phyloP scores from a whole-genome alignment of 306 rosid genomes.

The Begonia loranthoides region DNA sequence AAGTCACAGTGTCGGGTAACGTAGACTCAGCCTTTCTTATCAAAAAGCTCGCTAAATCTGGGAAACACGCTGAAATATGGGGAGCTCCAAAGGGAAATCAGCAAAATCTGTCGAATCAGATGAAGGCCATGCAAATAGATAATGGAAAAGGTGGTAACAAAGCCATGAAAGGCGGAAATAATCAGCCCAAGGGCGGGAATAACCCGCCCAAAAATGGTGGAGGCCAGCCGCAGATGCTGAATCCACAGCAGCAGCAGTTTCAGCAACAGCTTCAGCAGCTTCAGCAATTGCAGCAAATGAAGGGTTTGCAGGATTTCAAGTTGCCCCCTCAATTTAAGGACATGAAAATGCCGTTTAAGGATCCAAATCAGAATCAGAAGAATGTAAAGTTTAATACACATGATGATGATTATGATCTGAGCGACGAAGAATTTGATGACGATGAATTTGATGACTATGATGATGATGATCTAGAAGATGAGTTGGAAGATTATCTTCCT shows the following conservation, averaged over 20 bases:
- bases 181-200: constrained; percentile 31
- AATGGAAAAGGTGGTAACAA: constrained; percentile 39
- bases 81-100: constrained; percentile 41
- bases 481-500: constrained; percentile 31
- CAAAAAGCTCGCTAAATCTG: constrained; percentile 79
- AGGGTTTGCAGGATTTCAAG: constrained; percentile 61
- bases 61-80: constrained; percentile 87
- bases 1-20: constrained; percentile 75
- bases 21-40: constrained; percentile 74
- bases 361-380: constrained; percentile 33
- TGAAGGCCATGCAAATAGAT: constrained; percentile 55
- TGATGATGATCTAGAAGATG: constrained; percentile 35
- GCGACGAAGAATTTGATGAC: constrained; percentile 35
- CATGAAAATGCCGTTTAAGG: constrained; percentile 26
- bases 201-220: constrained; percentile 19
- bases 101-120: constrained; percentile 37
- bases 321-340: constrained; percentile 53
- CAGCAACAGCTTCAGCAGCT: constrained; percentile 25
- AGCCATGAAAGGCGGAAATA: constrained; percentile 34
- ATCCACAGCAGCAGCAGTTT: constrained; percentile 14
- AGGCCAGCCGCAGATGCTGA: constrained; percentile 8
- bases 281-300: constrained; percentile 68
- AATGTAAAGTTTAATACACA: constrained; percentile 36
- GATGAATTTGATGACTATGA: constrained; percentile 17
- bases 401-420: constrained; percentile 37